Base-by-base conservation (phyloP, 192 early-diverging fungal genomes). In the Dispira simplex region DNA sequence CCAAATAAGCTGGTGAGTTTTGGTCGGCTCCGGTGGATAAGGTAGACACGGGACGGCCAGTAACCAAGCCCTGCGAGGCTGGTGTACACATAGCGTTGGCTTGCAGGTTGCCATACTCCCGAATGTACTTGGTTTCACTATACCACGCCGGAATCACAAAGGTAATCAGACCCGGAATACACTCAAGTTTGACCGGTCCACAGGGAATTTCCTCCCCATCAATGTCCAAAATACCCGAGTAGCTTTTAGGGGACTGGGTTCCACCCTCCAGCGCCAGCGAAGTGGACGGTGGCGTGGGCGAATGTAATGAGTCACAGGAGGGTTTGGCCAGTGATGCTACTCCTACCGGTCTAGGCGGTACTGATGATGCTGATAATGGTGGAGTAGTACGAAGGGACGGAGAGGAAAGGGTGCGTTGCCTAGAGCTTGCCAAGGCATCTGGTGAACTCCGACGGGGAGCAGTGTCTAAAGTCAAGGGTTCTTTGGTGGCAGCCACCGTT, bases 131-230 rank as follows among this genome's bases (percentile, higher is more conserved):
- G 27, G 57, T 59, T 26, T 59, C 57, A 44, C 57, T 43, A 59
- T 20, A 59, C 57, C 57, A 59, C 3, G 27, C 16, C 57, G 28
- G 28, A 16, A 44, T 25, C 32, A 77, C 66, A 13, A 77, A 62
- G 21, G 23, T 62, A 23, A 72, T 32, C 52, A 77, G 56, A 28
- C 63, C 70, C 44, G 76, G 66, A 65, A 74, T 55, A 25, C 70
- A 70, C 62, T 77, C 76, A 46, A 77, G 52, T 60, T 77, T 77
- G 46, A 77, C 56, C 1, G 76, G 70, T 2, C 76, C 76, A 62
- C 71, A 67, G 64, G 71, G 73, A 21, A 65, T 67, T 27, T 57
- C 66, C 62, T 77, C 76, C 51, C 76, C 76, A 57, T 77, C 76
- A n/a, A 77, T 64, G 53, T 68, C 76, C 25, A 77, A 45, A 67